Base-by-base conservation (phyloP, 2,329 filamentous ascomycete species). In the Cryphonectria japonica region DNA sequence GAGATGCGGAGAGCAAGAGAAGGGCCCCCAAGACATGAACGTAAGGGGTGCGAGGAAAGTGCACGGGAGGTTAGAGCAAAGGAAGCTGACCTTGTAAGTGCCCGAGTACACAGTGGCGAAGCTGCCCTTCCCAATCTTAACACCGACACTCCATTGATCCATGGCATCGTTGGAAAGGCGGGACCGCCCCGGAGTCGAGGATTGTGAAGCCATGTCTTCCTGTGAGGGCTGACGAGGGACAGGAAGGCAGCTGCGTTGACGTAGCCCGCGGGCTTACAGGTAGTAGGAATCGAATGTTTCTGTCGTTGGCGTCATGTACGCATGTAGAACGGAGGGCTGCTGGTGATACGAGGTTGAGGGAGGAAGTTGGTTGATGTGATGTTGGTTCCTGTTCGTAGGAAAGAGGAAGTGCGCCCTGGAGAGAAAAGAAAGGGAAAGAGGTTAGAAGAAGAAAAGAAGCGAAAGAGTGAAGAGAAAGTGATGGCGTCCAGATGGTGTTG, bases 41-140 rank as follows among this genome's bases (percentile, higher is more conserved):
- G 32, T 37, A 66, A 7, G 32, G 19, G 37, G 65, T 6, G 32
- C 29, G 14, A 19, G 39, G 39, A 32, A 32, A 37, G 46, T 52
- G 69, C 19, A 70, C 46, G 63, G 26, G 59, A 57, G 67, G 34
- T n/a, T 69, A 65, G 70, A 69, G 66, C 39, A 50, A 66, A 73
- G 43, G 69, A 68, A 67, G 73, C 91, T 82, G 84, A 97, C 94
- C 83, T 92, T 92, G 83, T 97, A 93, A 76, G 91, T 90, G 74
- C 93, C 94, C 80, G 92, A 89, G 81, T 96, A 98, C 75, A 99
- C 96, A 76, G 94, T 94, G 75, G 96, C 96, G 85, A 98, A 99
- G 84, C 96, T 98, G 74, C 96, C 96, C 83, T 96, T 96, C 74
- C 96, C 96, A 80, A 98, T 98, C 83, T 98, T 93, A 76, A 92